Evolutionary conservation across 345 rosid species (phyloP), one percentile per base, ranked within the genome.

Genomic region (Anacardium occidentale): DNA sequence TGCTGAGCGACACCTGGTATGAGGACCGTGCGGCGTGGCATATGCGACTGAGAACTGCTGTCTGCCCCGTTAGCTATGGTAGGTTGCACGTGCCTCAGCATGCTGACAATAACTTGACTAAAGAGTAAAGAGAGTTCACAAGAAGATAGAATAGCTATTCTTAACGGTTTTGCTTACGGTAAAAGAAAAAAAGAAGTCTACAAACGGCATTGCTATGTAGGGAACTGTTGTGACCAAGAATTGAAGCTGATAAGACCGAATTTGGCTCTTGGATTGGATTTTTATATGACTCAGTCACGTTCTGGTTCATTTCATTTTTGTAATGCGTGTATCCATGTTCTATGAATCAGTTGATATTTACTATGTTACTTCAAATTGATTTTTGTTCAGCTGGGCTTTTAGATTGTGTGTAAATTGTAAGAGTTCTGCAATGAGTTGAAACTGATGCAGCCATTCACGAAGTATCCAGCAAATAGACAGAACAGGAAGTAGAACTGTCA

Each of bases 11-110:
- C 79, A 75, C 80, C 62, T 80, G 79, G 76, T 75, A 45, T 60
- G 51, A 72, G 42, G 72, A 59, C 66, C 60, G 74, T 12, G 76
- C 72, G 71, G 77, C 73, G 74, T 71, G 76, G 75, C 83, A 82
- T 83, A 82, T 82, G 82, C 48, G 57, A 2, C 17, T 47, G 13
- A 4, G 51, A 15, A 6, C 53, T 6, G 64, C 52, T 22, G 24
- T 24, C 22, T 9, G 45, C 8, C 26, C 45, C n/a, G 22, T 34
- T 61, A 18, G 25, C 24, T 7, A 20, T 29, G 62, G 66, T 24
- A 26, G 78, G 75, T 18, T 17, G 83, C 80, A 76, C 81, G 84
- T 80, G 81, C 81, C 68, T 34, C 72, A 10, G 48, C 29, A 1
- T 53, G 25, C 62, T 44, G 71, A n/a, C 76, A 37, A 52, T 17